phyloP scores from a whole-genome alignment of 495 filamentous ascomycete genomes.

The Penicillium cinerascens region DNA sequence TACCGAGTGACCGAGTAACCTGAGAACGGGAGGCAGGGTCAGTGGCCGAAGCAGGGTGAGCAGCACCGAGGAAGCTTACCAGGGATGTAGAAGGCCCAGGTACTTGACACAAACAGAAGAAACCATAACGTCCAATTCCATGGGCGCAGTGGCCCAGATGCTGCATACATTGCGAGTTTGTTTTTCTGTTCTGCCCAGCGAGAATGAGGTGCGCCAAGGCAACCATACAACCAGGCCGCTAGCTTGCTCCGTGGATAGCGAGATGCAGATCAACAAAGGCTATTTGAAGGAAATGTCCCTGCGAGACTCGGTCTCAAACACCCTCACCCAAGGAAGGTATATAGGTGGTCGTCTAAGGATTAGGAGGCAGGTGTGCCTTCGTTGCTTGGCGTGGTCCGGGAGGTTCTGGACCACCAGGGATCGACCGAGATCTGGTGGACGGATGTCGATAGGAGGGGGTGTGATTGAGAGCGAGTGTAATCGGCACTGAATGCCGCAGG shows the following conservation, averaged over 20 bases:
- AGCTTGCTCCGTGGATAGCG: constrained; percentile 2
- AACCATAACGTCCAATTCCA: constrained; percentile 35
- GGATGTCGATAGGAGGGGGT: background rate
- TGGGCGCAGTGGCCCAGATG: constrained; percentile 22
- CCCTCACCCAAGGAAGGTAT: background rate
- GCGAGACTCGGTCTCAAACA: background rate
- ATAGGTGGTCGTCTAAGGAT: constrained; percentile 1
- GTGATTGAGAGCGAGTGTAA: constrained; percentile 55
- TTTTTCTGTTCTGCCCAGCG: constrained; percentile 16
- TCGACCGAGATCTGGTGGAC: background rate
- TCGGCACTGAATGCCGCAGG: constrained; percentile 52
- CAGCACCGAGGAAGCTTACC: constrained; percentile 44
- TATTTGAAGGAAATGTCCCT: constrained; percentile 5
- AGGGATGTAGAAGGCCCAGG: constrained; percentile 73
- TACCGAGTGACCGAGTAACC: constrained; percentile 81
- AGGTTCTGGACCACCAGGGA: background rate
- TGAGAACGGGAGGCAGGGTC: constrained; percentile 24
- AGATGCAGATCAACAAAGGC: constrained; percentile 19
- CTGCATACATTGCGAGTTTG: constrained; percentile 27
- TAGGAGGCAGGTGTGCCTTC: background rate
- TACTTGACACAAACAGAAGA: constrained; percentile 36
- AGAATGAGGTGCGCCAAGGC: constrained; percentile 11
- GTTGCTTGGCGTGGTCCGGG: background rate
- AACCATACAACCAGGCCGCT: constrained; percentile 17
- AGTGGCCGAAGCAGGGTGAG: constrained; percentile 5